These are phyloP conservation scores for Achaetomium macrosporum DNA, from an alignment of 2,329 filamentous ascomycete genomes.

Conservation along the genomic window DNA sequence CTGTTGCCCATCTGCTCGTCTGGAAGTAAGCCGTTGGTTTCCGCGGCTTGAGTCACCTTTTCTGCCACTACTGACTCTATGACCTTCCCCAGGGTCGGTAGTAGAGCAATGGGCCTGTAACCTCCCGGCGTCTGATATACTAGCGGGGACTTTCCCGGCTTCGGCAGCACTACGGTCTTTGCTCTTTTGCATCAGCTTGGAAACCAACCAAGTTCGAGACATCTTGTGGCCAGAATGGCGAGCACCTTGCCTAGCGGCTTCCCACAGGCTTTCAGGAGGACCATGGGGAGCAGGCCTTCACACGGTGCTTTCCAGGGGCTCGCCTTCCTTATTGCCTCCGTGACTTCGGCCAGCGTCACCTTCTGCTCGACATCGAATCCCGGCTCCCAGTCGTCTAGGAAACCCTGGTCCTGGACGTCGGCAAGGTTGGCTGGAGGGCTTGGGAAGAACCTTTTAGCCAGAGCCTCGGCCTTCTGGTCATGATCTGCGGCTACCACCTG, in stretches of 20 bases:
- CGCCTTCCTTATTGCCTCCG: too few species aligned
- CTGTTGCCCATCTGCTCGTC: constrained; percentile 3
- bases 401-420: not conserved
- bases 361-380: not conserved
- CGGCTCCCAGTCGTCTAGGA: not conserved
- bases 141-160: not conserved
- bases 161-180: constrained; percentile 1
- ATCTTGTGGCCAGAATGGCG: not conserved
- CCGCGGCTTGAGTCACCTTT: not conserved
- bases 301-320: too few species aligned
- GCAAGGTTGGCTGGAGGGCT: not conserved
- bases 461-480: not conserved
- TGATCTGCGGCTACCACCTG: too few species aligned
- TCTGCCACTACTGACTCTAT: constrained; percentile 4
- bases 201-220: not conserved
- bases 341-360: too few species aligned
- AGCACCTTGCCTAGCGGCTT: not conserved
- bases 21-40: constrained; percentile 1
- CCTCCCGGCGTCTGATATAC: constrained; percentile 2
- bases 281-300: too few species aligned
- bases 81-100: constrained; percentile 4
- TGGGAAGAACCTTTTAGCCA: not conserved
- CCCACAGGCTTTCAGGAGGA: not conserved
- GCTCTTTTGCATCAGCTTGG: constrained; percentile 1
- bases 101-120: constrained; percentile 7